A percentile compares a stretch with the other conserved stretches of the same genome.
Conservation (phyloP, 495 filamentous ascomycete genomes). For the Tuber aestivum region DNA sequence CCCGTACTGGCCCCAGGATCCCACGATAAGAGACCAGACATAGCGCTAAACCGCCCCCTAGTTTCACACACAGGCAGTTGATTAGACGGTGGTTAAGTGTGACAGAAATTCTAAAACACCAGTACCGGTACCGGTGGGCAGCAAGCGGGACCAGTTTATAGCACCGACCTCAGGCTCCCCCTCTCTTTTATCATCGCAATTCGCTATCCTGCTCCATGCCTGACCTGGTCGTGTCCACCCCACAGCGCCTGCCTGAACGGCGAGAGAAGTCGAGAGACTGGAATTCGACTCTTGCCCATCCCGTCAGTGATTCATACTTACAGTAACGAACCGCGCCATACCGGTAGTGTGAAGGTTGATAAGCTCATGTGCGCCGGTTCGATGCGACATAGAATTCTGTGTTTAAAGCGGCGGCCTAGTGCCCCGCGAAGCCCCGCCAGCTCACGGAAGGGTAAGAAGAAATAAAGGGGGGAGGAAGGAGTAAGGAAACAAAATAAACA, state of each 20-base stretch:
- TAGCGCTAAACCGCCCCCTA: background rate
- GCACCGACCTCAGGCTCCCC: too few species aligned
- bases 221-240: background rate
- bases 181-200: background rate
- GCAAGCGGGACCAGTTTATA: background rate
- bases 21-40: background rate
- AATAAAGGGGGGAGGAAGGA: background rate
- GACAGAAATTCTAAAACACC: background rate
- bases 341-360: too few species aligned
- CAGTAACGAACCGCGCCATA: too few species aligned
- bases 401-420: too few species aligned
- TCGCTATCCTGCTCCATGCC: too few species aligned
- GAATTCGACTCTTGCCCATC: too few species aligned
- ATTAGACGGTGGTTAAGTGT: background rate
- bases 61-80: background rate
- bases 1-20: background rate
- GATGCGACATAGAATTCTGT: too few species aligned
- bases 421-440: background rate
- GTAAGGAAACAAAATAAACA: too few species aligned
- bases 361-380: too few species aligned
- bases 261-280: too few species aligned
- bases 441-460: background rate
- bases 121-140: background rate
- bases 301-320: too few species aligned
- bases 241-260: too few species aligned